Percentiles rank a stretch among this genome's conserved stretches.
phyloP scores from a whole-genome alignment of 2,329 filamentous ascomycete species.

The Paecilomyces formosus region DNA sequence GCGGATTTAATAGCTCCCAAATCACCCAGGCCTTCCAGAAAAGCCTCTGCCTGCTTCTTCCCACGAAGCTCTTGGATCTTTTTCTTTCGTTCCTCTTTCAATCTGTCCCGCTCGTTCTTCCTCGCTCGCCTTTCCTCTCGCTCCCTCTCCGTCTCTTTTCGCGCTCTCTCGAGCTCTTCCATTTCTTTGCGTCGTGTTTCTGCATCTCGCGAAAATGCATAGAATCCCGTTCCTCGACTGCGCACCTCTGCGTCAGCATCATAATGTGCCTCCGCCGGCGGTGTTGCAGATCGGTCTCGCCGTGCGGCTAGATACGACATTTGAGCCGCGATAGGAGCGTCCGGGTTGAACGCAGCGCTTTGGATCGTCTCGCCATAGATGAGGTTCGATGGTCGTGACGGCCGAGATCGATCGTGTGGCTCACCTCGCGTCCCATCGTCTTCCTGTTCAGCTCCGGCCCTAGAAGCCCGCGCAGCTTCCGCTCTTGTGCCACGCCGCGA shows the following conservation, averaged over 20 bases:
- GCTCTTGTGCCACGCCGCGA: constrained; percentile 63
- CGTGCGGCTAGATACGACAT: constrained; percentile 75
- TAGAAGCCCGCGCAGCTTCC: constrained; percentile 58
- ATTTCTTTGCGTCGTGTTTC: constrained; percentile 64
- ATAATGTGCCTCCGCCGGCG: constrained; percentile 76
- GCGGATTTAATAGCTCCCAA: constrained; percentile 19
- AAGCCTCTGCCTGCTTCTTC: constrained; percentile 64
- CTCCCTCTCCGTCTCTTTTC: constrained; percentile 60
- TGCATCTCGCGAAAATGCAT: constrained; percentile 75
- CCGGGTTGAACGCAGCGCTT: constrained; percentile 70
- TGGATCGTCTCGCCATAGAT: constrained; percentile 87
- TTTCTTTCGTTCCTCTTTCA: constrained; percentile 53
- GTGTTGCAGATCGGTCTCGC: constrained; percentile 71
- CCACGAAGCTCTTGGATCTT: constrained; percentile 47
- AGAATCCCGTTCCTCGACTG: constrained; percentile 85
- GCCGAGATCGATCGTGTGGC: constrained; percentile 25
- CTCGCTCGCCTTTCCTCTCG: constrained; percentile 50
- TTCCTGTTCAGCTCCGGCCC: constrained; percentile 33
- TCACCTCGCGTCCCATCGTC: constrained; percentile 9
- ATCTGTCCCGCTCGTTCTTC: constrained; percentile 50
- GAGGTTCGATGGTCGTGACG: constrained; percentile 56
- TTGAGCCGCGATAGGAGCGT: constrained; percentile 53
- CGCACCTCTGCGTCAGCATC: constrained; percentile 77
- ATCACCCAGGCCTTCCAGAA: constrained; percentile 52
- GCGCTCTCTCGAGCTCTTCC: constrained; percentile 60